Evolutionary conservation across 495 filamentous ascomycete genomes (phyloP), one percentile per base, ranked within the genome.

Genomic region (Neurospora sp.): DNA sequence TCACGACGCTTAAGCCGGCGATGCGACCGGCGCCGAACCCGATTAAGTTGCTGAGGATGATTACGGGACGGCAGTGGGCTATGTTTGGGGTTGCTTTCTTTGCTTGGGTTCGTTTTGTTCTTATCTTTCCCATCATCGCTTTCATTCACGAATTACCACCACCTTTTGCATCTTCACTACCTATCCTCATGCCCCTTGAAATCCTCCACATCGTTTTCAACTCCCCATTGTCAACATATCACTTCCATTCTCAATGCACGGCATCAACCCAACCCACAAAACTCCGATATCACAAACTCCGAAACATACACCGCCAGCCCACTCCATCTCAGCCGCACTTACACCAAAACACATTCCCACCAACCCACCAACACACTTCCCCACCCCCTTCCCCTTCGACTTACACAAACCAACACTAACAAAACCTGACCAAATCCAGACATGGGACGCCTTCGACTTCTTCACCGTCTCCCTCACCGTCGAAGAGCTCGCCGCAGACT

Each of bases 371-470:
- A n/a, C n/a, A n/a, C n/a, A n/a, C n/a, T n/a, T n/a, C n/a, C n/a
- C n/a, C n/a, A n/a, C n/a, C n/a, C n/a, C n/a, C n/a, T n/a, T n/a
- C n/a, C n/a, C n/a, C n/a, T n/a, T n/a, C n/a, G n/a, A n/a, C n/a
- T n/a, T n/a, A n/a, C n/a, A n/a, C n/a, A n/a, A n/a, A n/a, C n/a
- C n/a, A n/a, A n/a, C n/a, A n/a, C n/a, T n/a, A n/a, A n/a, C n/a
- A n/a, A n/a, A n/a, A n/a, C n/a, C n/a, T n/a, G n/a, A n/a, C n/a
- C n/a, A n/a, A n/a, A n/a, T n/a, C n/a, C n/a, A n/a, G n/a, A n/a
- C n/a, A 0, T 95, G 93, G 92, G 93, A 97, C 79, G 89, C 93
- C 16, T 94, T 96, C 74, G 93, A 97, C 78, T 97, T 97, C 85
- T 97, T 97, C 85, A 94, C 92, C 74, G 92, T 96, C 76, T 93